A percentile compares a stretch with the other conserved stretches of the same genome.
Evolutionary conservation across 2,329 filamentous ascomycete genomes (phyloP).

Genomic region (Samsoniella hepiali): DNA sequence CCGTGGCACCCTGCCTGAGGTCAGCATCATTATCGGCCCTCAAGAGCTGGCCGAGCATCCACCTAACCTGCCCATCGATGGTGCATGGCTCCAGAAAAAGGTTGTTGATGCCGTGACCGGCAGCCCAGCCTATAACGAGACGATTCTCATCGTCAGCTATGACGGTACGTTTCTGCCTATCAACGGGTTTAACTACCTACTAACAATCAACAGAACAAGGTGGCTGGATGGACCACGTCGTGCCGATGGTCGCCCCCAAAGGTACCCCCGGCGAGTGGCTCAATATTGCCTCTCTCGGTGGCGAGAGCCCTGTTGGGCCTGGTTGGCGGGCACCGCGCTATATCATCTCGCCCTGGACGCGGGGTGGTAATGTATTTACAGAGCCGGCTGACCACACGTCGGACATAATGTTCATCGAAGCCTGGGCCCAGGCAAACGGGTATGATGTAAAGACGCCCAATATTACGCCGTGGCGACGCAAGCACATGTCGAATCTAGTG

Average conservation of each 20-base stretch:
- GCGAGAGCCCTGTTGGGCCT: conserved; percentile 29
- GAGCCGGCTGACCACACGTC: conserved; percentile 52
- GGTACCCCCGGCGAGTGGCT: conserved; percentile 50
- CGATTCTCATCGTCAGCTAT: conserved; percentile 49
- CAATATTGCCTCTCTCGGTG: conserved; percentile 37
- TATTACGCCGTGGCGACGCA: conserved; percentile 28
- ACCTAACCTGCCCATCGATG: conserved; percentile 50
- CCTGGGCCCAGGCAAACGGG: conserved; percentile 36
- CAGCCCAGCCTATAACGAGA: conserved; percentile 47
- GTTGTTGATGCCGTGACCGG: conserved; percentile 48
- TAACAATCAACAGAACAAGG: conserved; percentile 39
- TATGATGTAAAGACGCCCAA: conserved; percentile 29
- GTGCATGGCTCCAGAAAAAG: conserved; percentile 53
- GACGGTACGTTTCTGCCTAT: conserved; percentile 28
- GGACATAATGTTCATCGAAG: conserved; percentile 51
- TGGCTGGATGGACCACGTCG: conserved; percentile 51
- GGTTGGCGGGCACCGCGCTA: conserved; percentile 48
- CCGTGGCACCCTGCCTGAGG: conserved; percentile 46
- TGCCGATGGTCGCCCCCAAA: conserved; percentile 44
- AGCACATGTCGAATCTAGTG: conserved; percentile 28
- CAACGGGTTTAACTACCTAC: neutral
- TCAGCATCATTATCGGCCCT: conserved; percentile 51
- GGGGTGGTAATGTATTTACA: conserved; percentile 50
- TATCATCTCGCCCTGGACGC: conserved; percentile 53
- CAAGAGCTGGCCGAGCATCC: conserved; percentile 55